A percentile compares a stretch with the other conserved stretches of the same genome.
Conservation (phyloP, 2,329 filamentous ascomycete genomes). For the Chalaropsis ovoidea region DNA sequence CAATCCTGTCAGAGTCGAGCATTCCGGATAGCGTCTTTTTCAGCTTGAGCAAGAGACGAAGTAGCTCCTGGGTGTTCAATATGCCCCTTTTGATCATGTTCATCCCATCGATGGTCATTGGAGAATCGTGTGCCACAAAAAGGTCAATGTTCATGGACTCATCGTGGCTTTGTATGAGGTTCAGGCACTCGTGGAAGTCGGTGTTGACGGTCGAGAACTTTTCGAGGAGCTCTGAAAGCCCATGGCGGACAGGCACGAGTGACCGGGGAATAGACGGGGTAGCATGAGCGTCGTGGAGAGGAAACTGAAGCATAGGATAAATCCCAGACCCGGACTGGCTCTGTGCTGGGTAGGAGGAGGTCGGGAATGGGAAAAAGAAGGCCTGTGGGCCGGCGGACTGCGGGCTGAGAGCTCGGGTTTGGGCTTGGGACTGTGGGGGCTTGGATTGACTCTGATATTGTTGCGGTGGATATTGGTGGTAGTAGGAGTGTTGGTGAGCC, state of each 20-base stretch:
- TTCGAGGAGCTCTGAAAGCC: background rate
- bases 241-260: background rate
- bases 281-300: background rate
- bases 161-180: slow-evolving; percentile 15
- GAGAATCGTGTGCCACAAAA: slow-evolving; percentile 25
- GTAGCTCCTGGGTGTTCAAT: slow-evolving; percentile 29
- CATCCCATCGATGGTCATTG: slow-evolving; percentile 21
- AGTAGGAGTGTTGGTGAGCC: background rate
- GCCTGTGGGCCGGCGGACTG: background rate
- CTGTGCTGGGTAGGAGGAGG: background rate
- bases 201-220: slow-evolving; percentile 11
- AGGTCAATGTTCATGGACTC: slow-evolving; percentile 21
- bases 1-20: slow-evolving; percentile 6
- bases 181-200: slow-evolving; percentile 26
- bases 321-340: background rate
- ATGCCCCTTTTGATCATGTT: slow-evolving; percentile 28
- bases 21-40: slow-evolving; percentile 26
- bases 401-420: background rate
- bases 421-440: background rate
- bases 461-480: slow-evolving; percentile 5
- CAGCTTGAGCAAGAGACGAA: slow-evolving; percentile 28
- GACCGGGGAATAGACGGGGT: background rate
- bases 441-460: background rate
- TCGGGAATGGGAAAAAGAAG: background rate
- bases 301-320: background rate